Evolutionary conservation across 768 basidiomycete species (phyloP).

Genomic region (Asterophora lycoperdoides): DNA sequence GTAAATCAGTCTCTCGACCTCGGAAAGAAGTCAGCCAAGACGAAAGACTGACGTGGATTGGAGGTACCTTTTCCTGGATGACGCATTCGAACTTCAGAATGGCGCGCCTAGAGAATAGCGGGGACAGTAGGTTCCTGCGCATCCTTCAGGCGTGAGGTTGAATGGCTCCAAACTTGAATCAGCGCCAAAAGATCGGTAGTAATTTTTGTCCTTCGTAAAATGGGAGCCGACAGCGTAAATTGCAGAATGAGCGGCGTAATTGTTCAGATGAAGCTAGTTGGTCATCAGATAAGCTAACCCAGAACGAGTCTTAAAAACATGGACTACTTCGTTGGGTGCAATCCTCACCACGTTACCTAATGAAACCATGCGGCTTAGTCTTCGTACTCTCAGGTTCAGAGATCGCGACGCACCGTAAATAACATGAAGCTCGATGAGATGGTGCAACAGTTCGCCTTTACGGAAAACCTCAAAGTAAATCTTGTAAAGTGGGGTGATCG

Average conservation of each 20-base stretch:
- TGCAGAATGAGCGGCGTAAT: constrained; percentile 28
- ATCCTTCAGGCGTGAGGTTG: constrained; percentile 30
- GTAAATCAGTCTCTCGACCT: constrained; percentile 31
- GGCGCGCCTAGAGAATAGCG: constrained; percentile 36
- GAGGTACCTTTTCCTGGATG: constrained; percentile 27
- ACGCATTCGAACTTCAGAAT: constrained; percentile 32
- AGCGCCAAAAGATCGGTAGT: constrained; percentile 35
- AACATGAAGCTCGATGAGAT: constrained; percentile 28
- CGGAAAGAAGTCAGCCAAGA: not conserved
- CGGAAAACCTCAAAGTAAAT: constrained; percentile 31
- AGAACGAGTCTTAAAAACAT: not conserved
- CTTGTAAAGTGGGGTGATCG: constrained; percentile 28
- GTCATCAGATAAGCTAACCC: not conserved
- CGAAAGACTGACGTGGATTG: not conserved
- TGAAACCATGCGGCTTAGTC: not conserved
- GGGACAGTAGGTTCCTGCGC: constrained; percentile 28
- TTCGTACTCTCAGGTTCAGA: not conserved
- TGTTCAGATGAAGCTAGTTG: constrained; percentile 35
- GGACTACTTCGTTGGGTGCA: constrained; percentile 34
- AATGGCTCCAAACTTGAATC: constrained; percentile 32
- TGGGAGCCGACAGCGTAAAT: constrained; percentile 33
- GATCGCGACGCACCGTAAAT: constrained; percentile 25
- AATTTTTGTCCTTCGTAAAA: constrained; percentile 35
- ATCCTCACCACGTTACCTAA: constrained; percentile 36
- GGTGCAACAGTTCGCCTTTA: constrained; percentile 29